Evolutionary conservation across 305 asterid genomes (phyloP).

Genomic region (Solanum hybrid): DNA sequence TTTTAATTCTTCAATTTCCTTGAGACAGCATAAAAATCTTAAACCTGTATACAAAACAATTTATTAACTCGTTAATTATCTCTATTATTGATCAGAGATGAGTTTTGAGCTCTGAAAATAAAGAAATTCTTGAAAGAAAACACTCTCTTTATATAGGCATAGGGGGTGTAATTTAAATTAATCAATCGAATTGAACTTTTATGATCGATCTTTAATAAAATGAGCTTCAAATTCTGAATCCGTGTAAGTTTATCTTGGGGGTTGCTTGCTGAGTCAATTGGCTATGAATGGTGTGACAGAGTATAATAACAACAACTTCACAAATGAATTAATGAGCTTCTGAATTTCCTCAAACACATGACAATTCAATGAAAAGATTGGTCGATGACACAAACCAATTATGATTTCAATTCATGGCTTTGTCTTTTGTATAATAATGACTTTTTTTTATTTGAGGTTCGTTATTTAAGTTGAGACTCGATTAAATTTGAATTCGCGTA

Average conservation of each 20-base stretch:
- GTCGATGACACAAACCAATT: neutral
- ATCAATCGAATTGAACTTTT: neutral
- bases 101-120: neutral
- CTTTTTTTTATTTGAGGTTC: neutral
- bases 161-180: neutral
- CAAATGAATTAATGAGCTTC: neutral
- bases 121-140: neutral
- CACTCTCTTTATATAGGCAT: neutral
- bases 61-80: neutral
- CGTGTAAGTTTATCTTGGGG: neutral
- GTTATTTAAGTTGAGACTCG: fast-evolving
- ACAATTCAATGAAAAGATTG: neutral
- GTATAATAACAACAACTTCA: neutral
- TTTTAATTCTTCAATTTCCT: neutral
- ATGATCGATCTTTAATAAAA: neutral
- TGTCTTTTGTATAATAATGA: neutral
- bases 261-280: neutral
- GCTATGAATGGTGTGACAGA: neutral
- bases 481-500: neutral
- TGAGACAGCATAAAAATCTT: neutral
- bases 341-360: neutral
- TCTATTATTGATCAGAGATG: neutral
- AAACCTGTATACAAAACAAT: neutral
- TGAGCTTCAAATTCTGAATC: neutral
- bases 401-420: neutral